Percentiles rank a stretch among this genome's conserved stretches.
Evolutionary conservation across 768 basidiomycete species (phyloP).

Genomic region (Lentinula edodes): DNA sequence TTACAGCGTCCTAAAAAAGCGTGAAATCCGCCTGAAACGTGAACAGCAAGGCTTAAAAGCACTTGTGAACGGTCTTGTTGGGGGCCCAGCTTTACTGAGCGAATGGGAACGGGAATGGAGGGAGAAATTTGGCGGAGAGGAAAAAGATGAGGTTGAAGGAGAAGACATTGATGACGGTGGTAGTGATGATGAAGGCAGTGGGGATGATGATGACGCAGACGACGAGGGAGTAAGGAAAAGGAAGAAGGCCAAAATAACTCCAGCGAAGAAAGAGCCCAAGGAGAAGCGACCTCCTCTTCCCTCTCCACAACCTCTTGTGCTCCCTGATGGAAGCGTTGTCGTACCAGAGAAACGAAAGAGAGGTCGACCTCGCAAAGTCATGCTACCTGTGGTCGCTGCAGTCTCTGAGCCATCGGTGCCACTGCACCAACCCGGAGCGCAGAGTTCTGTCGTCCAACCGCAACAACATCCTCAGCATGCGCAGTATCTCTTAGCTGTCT

Average conservation of each 20-base stretch:
- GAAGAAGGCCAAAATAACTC: slow-evolving; percentile 39
- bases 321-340: slow-evolving; percentile 21
- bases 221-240: slow-evolving; percentile 61
- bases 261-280: slow-evolving; percentile 37
- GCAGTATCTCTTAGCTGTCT: slow-evolving; percentile 78
- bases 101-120: slow-evolving; percentile 79
- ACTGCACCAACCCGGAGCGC: slow-evolving; percentile 1
- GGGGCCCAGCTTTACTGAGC: slow-evolving; percentile 61
- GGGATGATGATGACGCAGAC: slow-evolving; percentile 47
- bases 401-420: slow-evolving; percentile 10
- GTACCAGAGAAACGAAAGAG: slow-evolving; percentile 78
- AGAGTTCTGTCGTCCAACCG: neutral
- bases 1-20: slow-evolving; percentile 67
- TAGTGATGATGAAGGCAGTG: slow-evolving; percentile 32
- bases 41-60: slow-evolving; percentile 74
- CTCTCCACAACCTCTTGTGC: slow-evolving; percentile 18
- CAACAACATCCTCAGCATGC: slow-evolving; percentile 27
- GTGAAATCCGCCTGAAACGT: slow-evolving; percentile 63
- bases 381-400: slow-evolving; percentile 35
- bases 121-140: slow-evolving; percentile 69
- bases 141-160: slow-evolving; percentile 62
- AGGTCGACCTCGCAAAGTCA: slow-evolving; percentile 73
- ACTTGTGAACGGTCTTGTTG: slow-evolving; percentile 65
- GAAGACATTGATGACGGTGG: slow-evolving; percentile 39
- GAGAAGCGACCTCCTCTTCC: slow-evolving; percentile 27